phyloP scores from a whole-genome alignment of 164 flowering plant genomes.

The Piper betle region DNA sequence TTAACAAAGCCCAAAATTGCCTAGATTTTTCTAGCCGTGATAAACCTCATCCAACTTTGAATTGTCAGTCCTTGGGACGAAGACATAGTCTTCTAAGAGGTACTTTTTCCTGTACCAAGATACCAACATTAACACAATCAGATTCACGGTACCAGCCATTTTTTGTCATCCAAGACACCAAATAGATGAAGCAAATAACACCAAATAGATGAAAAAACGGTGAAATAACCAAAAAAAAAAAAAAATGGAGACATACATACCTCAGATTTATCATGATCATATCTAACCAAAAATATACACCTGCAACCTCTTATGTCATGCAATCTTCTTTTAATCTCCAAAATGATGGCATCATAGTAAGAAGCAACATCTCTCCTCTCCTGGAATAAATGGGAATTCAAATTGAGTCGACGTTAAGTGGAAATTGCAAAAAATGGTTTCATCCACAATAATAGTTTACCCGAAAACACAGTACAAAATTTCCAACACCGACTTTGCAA shows the following conservation, averaged over 20 bases:
- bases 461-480: constrained; percentile 72
- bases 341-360: constrained; percentile 64
- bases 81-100: constrained; percentile 9
- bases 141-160: neutral
- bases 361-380: constrained; percentile 53
- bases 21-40: neutral
- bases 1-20: neutral
- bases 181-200: neutral
- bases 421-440: neutral
- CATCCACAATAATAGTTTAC: constrained; percentile 15
- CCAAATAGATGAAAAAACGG: neutral
- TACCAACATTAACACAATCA: neutral
- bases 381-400: constrained; percentile 22
- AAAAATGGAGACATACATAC: constrained; percentile 15
- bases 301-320: constrained; percentile 67
- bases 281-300: constrained; percentile 62
- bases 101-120: constrained; percentile 5
- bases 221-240: neutral
- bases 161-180: neutral
- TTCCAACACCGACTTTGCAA: constrained; percentile 47
- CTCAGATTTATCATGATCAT: constrained; percentile 52
- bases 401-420: neutral
- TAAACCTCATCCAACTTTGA: neutral
- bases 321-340: constrained; percentile 40
- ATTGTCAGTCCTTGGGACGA: neutral